phyloP scores from a whole-genome alignment of 2,329 filamentous ascomycete species.

The Fusarium sacchari region DNA sequence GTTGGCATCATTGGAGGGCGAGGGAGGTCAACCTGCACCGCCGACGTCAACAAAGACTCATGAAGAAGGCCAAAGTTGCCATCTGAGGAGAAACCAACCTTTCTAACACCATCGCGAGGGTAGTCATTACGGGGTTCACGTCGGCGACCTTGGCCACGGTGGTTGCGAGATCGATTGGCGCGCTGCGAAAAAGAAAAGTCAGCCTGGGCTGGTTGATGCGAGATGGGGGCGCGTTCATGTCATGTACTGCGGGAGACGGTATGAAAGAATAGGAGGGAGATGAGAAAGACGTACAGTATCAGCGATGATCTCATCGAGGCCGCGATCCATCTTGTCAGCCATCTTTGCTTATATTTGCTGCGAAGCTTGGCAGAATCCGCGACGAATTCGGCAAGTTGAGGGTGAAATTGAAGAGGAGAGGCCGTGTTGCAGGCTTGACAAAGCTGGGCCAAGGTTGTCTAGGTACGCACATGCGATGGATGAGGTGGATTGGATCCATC shows the following conservation, averaged over 20 bases:
- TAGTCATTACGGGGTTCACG: conserved; percentile 57
- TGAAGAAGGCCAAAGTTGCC: not conserved
- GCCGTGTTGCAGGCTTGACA: not conserved
- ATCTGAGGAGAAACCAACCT: conserved; percentile 64
- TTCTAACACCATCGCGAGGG: conserved; percentile 88
- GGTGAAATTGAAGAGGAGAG: not conserved
- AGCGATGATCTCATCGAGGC: conserved; percentile 66
- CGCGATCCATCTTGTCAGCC: conserved; percentile 62
- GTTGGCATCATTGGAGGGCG: conserved; percentile 41
- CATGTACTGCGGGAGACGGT: conserved; percentile 1
- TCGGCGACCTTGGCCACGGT: conserved; percentile 49
- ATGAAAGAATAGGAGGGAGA: conserved; percentile 1
- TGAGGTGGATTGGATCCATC: too few species aligned
- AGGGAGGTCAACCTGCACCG: conserved; percentile 50
- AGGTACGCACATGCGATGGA: not conserved
- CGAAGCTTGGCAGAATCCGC: not conserved
- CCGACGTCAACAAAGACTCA: conserved; percentile 32
- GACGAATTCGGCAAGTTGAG: not conserved
- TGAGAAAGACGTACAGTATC: conserved; percentile 53
- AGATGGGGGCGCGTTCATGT: conserved; percentile 21
- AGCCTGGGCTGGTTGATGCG: conserved; percentile 29
- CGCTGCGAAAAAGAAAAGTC: conserved; percentile 36
- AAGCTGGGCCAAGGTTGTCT: not conserved
- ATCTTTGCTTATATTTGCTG: conserved; percentile 41
- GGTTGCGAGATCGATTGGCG: conserved; percentile 49